Conservation (phyloP, 2,329 filamentous ascomycete genomes). For the Apiospora pterosperma region DNA sequence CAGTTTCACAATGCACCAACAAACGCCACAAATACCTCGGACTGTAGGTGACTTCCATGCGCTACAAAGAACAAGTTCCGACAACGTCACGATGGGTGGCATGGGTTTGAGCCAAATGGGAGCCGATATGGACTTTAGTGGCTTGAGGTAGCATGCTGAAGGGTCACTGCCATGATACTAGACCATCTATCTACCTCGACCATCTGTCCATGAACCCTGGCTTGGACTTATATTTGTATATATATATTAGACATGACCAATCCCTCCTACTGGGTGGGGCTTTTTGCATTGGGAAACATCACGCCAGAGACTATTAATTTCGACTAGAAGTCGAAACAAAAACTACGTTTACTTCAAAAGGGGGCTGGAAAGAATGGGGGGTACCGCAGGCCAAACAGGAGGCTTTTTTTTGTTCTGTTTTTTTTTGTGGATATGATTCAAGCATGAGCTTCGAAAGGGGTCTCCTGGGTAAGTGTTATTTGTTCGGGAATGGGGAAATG, state of each 20-base stretch:
- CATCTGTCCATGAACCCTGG: background rate
- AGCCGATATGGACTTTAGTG: conserved; percentile 35
- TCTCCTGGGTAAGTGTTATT: background rate
- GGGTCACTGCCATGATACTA: no score
- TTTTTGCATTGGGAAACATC: background rate
- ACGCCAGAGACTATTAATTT: background rate
- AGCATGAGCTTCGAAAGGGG: background rate
- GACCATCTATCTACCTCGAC: no score
- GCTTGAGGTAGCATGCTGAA: background rate
- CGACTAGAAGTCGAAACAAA: background rate
- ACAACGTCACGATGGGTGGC: conserved; percentile 31
- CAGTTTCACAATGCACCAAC: conserved; percentile 36
- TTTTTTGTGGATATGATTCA: background rate
- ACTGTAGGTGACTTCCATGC: conserved; percentile 49
- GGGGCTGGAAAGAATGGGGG: background rate
- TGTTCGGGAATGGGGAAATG: background rate
- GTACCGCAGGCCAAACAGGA: background rate
- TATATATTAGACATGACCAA: background rate
- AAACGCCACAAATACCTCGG: conserved; percentile 32
- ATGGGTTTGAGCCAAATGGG: conserved; percentile 31
- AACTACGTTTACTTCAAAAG: background rate
- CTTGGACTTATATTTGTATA: background rate
- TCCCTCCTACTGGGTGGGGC: background rate
- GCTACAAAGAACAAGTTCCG: conserved; percentile 42
- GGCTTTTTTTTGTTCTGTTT: no score